These are phyloP conservation scores for Helminthosporium solani DNA, from an alignment of 2,329 filamentous ascomycete genomes.

Conservation along the genomic window DNA sequence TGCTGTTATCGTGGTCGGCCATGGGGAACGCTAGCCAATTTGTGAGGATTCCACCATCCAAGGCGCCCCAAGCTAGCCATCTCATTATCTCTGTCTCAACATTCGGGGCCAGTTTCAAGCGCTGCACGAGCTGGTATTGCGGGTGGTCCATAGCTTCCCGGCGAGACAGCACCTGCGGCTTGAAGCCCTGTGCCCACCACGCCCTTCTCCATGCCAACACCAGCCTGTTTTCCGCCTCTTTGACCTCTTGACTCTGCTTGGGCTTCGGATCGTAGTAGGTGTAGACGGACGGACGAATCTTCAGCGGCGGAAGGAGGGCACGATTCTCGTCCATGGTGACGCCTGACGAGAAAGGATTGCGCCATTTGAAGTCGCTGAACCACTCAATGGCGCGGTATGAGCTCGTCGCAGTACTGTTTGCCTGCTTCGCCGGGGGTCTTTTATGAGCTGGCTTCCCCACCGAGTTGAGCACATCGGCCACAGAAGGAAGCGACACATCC, in stretches of 20 bases:
- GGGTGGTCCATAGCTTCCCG: constrained; percentile 83
- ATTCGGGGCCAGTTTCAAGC: constrained; percentile 37
- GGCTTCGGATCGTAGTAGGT: constrained; percentile 80
- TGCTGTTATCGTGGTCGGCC: constrained; percentile 69
- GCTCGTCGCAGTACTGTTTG: constrained; percentile 67
- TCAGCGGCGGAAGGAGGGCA: constrained; percentile 76
- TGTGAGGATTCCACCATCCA: constrained; percentile 79
- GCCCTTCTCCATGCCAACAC: constrained; percentile 86
- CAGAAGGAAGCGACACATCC: constrained; percentile 14
- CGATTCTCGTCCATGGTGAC: constrained; percentile 79
- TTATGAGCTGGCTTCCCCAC: constrained; percentile 64
- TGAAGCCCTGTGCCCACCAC: constrained; percentile 95
- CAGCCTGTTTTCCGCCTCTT: constrained; percentile 73
- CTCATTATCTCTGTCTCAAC: constrained; percentile 65
- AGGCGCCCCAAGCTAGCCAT: constrained; percentile 91
- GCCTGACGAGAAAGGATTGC: constrained; percentile 81
- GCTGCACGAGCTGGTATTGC: constrained; percentile 69
- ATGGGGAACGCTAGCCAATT: constrained; percentile 84
- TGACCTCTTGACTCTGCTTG: constrained; percentile 62
- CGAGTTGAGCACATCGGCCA: constrained; percentile 61
- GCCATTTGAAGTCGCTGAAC: constrained; percentile 89
- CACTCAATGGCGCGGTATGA: constrained; percentile 69
- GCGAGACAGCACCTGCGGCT: constrained; percentile 75
- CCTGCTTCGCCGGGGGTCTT: constrained; percentile 65
- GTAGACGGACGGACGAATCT: constrained; percentile 72